These are phyloP conservation scores for Prunus mume DNA, from an alignment of 306 rosid species.

Conservation along the genomic window DNA sequence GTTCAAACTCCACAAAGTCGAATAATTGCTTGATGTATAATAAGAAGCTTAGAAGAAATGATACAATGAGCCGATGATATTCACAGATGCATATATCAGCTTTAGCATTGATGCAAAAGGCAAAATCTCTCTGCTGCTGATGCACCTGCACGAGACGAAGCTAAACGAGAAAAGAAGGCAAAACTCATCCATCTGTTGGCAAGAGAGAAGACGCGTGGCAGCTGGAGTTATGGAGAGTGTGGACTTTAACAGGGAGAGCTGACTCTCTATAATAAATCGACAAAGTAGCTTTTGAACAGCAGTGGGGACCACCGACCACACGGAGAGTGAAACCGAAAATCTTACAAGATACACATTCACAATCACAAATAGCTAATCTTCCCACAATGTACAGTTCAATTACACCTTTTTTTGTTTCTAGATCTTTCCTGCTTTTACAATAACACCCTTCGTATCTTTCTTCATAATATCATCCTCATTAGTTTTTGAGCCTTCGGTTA, in stretches of 20 bases:
- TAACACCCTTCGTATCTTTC: constrained; percentile 14
- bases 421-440: not conserved
- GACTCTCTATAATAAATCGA: constrained; percentile 34
- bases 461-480: not conserved
- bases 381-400: not conserved
- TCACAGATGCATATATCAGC: not conserved
- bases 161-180: not conserved
- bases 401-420: not conserved
- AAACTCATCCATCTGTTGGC: not conserved
- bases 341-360: not conserved
- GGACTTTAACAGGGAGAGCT: constrained; percentile 19
- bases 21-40: not conserved
- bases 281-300: constrained; percentile 59
- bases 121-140: not conserved
- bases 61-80: not conserved
- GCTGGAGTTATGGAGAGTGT: constrained; percentile 8
- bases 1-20: not conserved
- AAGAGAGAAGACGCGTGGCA: constrained; percentile 53
- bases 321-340: constrained; percentile 21
- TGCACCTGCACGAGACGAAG: constrained; percentile 9
- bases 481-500: not conserved
- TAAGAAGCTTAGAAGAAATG: not conserved
- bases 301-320: constrained; percentile 36
- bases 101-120: not conserved
- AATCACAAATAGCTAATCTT: not conserved